Conservation (phyloP, 2,329 filamentous ascomycete species). For the Clarireedia paspali region DNA sequence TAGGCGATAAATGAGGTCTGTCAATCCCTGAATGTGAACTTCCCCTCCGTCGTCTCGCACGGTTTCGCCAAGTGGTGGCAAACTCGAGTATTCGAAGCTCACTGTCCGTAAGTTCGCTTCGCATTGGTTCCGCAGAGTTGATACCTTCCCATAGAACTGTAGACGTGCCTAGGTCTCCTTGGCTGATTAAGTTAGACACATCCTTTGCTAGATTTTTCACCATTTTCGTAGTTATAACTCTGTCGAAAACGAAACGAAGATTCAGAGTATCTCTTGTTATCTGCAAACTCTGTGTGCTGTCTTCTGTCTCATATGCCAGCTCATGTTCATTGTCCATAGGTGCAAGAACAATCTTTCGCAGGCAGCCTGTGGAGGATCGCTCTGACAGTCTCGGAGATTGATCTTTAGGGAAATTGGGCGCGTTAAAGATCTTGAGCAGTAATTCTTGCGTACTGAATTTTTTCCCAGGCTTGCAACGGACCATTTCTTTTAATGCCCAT, state of each 20-base stretch:
- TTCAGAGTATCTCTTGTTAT: background rate
- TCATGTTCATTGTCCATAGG: background rate
- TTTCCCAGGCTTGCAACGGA: background rate
- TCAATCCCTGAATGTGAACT: background rate
- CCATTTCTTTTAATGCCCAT: conserved; percentile 1
- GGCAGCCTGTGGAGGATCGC: background rate
- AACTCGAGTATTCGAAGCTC: background rate
- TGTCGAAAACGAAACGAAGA: background rate
- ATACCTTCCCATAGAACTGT: background rate
- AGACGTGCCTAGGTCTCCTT: background rate
- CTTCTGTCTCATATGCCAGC: background rate
- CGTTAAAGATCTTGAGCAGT: background rate
- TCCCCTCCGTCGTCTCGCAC: background rate
- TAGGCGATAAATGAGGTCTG: background rate
- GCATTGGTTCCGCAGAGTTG: background rate
- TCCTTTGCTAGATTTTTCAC: background rate
- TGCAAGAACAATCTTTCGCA: conserved; percentile 1
- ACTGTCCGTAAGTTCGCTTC: background rate
- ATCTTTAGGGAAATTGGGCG: conserved; percentile 10
- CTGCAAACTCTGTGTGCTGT: too few relatives aligned
- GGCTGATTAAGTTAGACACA: background rate
- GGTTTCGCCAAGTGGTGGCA: background rate
- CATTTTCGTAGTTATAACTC: background rate
- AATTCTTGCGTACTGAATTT: background rate
- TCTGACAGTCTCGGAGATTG: conserved; percentile 7